Evolutionary conservation across 345 rosid genomes (phyloP), one percentile per base, ranked within the genome.

Genomic region (Bruguiera parviflora): DNA sequence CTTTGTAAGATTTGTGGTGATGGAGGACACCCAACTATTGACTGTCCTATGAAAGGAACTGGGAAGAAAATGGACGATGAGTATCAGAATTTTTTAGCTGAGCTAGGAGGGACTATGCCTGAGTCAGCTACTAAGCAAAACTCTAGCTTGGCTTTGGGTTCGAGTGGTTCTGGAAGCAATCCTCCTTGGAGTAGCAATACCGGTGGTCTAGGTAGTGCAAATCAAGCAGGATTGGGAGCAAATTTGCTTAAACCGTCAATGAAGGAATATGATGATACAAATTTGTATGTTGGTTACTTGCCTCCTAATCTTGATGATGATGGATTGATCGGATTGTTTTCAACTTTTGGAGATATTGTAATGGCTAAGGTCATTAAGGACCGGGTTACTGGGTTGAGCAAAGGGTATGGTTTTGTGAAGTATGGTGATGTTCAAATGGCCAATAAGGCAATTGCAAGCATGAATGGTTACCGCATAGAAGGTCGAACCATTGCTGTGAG

Each of bases 31-130:
- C 99, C 99, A 6, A 96, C 98, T 0, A 96, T 92, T 60, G 98
- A 96, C 83, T 96, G 99, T 71, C 99, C 97, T 2, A 83, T 92
- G 71, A 96, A 96, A 85, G 96, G 97, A 67, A 84, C 84, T 0
- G 95, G 99, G 56, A 92, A 96, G 89, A 96, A 89, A 74, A 96
- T 90, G 99, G 99, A 96, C 81, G 99, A 96, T 66, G 98, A 96
- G 67, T 96, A 96, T 77, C 99, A 84, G 83, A 96, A 88, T 72
- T 92, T 96, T 79, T 84, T 88, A 87, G 98, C 99, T 2, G 96
- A 96, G 80, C 72, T 96, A 68, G 91, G 97, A 57, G 96, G 91
- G 63, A 83, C 94, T 27, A 85, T 92, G 80, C 98, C 99, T 56
- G 99, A 90, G 76, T 90, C 97, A 11, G 78, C 91, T 49, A 87